Conservation (phyloP, 331 rosid genomes). For the Acacia concinna region DNA sequence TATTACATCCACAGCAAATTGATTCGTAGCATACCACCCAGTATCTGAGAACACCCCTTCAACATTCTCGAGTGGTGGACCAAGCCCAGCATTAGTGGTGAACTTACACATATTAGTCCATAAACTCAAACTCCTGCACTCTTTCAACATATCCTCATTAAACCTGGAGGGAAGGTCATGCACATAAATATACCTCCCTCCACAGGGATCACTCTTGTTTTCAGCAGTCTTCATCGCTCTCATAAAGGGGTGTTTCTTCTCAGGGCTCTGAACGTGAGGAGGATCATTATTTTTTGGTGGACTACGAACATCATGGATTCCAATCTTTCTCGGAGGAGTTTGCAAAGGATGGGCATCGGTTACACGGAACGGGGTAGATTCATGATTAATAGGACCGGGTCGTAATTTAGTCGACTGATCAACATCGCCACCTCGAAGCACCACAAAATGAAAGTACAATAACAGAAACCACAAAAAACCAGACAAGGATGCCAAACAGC, state of each 20-base stretch:
- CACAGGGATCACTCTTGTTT: slow-evolving; percentile 11
- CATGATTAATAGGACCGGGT: neutral
- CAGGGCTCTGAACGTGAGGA: neutral
- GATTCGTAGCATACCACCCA: slow-evolving; percentile 19
- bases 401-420: neutral
- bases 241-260: neutral
- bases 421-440: neutral
- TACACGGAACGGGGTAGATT: neutral
- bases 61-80: slow-evolving; percentile 18
- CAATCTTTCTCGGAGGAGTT: neutral
- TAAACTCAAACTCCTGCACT: slow-evolving; percentile 11
- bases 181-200: slow-evolving; percentile 24
- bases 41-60: slow-evolving; percentile 18
- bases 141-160: slow-evolving; percentile 13
- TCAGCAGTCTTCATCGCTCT: slow-evolving; percentile 4
- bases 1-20: slow-evolving; percentile 19
- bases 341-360: neutral
- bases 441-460: slow-evolving; percentile 9
- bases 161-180: slow-evolving; percentile 18
- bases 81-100: slow-evolving; percentile 21
- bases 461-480: neutral
- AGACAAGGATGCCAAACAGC: slow-evolving; percentile 8
- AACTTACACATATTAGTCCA: slow-evolving; percentile 18
- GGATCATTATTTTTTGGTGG: neutral
- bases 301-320: neutral